phyloP scores from a whole-genome alignment of 345 rosid genomes.

The Draba incana region DNA sequence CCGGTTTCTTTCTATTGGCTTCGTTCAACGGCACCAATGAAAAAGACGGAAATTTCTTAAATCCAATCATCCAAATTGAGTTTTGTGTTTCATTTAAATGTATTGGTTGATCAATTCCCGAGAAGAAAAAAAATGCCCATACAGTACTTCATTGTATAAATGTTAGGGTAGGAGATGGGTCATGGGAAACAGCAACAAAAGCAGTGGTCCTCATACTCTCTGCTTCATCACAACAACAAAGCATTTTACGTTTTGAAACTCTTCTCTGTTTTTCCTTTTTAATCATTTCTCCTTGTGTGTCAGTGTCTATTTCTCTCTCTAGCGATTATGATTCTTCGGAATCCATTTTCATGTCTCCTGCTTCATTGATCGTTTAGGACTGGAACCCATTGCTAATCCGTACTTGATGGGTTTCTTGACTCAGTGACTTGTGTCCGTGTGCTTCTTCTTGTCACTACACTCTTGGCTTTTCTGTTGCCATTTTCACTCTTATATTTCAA shows the following conservation, averaged over 20 bases:
- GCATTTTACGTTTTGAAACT: slow-evolving; percentile 11
- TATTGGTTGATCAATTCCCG: slow-evolving; percentile 17
- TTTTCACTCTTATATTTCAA: background rate
- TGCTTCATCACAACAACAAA: slow-evolving; percentile 12
- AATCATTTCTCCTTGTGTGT: slow-evolving; percentile 28
- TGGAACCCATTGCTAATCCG: slow-evolving; percentile 32
- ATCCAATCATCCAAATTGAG: background rate
- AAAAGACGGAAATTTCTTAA: slow-evolving; percentile 16
- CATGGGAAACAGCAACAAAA: slow-evolving; percentile 19
- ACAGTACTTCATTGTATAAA: slow-evolving; percentile 20
- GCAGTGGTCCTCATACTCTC: slow-evolving; percentile 35
- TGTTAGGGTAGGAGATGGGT: slow-evolving; percentile 23
- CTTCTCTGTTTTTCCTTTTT: slow-evolving; percentile 34
- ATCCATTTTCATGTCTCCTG: slow-evolving; percentile 31
- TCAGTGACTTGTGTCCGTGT: slow-evolving; percentile 21
- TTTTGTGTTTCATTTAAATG: background rate
- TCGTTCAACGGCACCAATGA: background rate
- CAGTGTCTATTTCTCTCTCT: slow-evolving; percentile 38
- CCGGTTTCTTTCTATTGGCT: background rate
- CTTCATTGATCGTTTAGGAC: slow-evolving; percentile 27
- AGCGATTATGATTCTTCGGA: slow-evolving; percentile 27
- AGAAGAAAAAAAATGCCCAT: background rate
- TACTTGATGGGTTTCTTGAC: slow-evolving; percentile 33
- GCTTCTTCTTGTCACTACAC: slow-evolving; percentile 35
- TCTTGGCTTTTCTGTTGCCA: slow-evolving; percentile 9